Percentiles rank a stretch among this genome's conserved stretches.
Conservation (phyloP, 2,329 filamentous ascomycete genomes). For the Endoconidiophora laricicola region DNA sequence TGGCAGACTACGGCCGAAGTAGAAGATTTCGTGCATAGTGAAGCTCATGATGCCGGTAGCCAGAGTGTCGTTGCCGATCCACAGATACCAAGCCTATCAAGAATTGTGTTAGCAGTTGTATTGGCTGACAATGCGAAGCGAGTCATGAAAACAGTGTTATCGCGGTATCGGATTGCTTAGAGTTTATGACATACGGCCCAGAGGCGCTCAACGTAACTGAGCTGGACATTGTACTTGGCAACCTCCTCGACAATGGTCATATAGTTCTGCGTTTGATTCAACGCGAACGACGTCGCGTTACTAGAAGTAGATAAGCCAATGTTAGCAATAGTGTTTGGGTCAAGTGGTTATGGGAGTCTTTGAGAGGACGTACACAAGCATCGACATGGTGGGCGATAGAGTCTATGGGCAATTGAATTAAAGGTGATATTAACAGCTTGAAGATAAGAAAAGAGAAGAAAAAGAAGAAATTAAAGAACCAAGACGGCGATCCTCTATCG, state of each 20-base stretch:
- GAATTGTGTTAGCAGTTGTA: slow-evolving; percentile 10
- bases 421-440: background rate
- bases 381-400: slow-evolving; percentile 6
- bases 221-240: slow-evolving; percentile 60
- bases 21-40: slow-evolving; percentile 80
- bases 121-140: background rate
- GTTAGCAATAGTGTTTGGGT: slow-evolving; percentile 1
- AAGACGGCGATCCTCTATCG: slow-evolving; percentile 1
- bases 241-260: slow-evolving; percentile 45
- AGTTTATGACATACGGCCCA: slow-evolving; percentile 51
- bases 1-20: slow-evolving; percentile 80
- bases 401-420: background rate
- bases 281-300: slow-evolving; percentile 33
- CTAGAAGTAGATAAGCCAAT: slow-evolving; percentile 18
- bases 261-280: slow-evolving; percentile 33
- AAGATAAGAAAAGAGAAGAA: slow-evolving; percentile 2
- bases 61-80: slow-evolving; percentile 93
- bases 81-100: slow-evolving; percentile 70
- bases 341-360: background rate
- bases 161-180: slow-evolving; percentile 7
- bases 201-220: slow-evolving; percentile 73
- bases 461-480: slow-evolving; percentile 2
- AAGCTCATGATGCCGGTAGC: slow-evolving; percentile 98
- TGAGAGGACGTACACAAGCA: slow-evolving; percentile 11
- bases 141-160: background rate